These are phyloP conservation scores for Globisporangium camurandrum DNA, from an alignment of 352 stramenopile species.

Conservation along the genomic window DNA sequence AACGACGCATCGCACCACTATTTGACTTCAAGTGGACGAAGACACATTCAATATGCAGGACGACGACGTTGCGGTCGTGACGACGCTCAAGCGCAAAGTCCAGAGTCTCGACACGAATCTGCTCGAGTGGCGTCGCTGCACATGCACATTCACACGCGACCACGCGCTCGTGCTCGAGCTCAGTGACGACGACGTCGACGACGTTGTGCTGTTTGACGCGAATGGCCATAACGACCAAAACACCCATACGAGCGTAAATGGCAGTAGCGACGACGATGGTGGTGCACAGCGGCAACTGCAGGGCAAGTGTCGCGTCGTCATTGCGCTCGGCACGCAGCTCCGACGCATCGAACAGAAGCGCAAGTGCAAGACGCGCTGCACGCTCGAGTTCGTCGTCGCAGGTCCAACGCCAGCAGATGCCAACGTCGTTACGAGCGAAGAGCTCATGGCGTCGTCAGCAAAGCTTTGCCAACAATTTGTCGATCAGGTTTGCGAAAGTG, in stretches of 20 bases:
- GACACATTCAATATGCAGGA: no score
- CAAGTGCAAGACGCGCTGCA: constrained; percentile 55
- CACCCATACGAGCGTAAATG: constrained; percentile 3
- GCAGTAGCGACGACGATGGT: not conserved
- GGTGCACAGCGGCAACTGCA: constrained; percentile 1
- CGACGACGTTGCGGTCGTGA: no score
- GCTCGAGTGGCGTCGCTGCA: constrained; percentile 57
- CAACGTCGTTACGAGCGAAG: constrained; percentile 19
- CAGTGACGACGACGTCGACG: constrained; percentile 19
- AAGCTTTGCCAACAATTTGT: constrained; percentile 63
- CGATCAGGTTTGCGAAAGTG: constrained; percentile 26
- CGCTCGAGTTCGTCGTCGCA: constrained; percentile 27
- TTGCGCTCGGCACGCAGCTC: constrained; percentile 41
- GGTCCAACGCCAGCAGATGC: not conserved
- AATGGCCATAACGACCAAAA: constrained; percentile 4
- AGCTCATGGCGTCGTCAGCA: constrained; percentile 67
- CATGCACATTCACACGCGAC: constrained; percentile 30
- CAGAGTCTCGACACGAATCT: constrained; percentile 46
- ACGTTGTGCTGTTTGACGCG: constrained; percentile 4
- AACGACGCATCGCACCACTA: no score
- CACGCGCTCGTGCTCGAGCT: constrained; percentile 28
- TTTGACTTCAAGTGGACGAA: no score
- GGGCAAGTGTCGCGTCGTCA: constrained; percentile 17
- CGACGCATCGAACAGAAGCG: constrained; percentile 33
- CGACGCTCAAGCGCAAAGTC: constrained; percentile 56